Evolutionary conservation across 176 grass and related monocot species (phyloP).

Genomic region (Triticum timopheevii): DNA sequence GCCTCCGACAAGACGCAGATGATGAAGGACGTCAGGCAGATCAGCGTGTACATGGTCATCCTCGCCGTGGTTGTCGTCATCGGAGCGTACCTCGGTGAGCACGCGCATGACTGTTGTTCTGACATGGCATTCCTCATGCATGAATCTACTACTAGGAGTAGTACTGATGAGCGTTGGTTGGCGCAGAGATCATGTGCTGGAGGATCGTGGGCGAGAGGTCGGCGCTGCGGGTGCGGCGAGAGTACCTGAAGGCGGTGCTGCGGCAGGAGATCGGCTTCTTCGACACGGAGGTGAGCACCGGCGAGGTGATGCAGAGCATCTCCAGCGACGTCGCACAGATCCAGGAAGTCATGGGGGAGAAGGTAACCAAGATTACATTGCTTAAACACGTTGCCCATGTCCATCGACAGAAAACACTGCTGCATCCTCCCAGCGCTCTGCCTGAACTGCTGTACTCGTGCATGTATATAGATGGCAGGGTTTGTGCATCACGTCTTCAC

Average conservation of each 20-base stretch:
- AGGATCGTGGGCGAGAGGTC: slow-evolving; percentile 60
- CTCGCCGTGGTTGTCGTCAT: slow-evolving; percentile 53
- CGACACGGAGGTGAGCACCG: slow-evolving; percentile 65
- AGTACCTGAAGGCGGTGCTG: slow-evolving; percentile 58
- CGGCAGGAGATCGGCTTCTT: slow-evolving; percentile 80
- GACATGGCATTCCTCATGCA: background rate
- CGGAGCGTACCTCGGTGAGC: slow-evolving; percentile 56
- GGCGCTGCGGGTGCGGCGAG: slow-evolving; percentile 45
- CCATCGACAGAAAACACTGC: too few species aligned
- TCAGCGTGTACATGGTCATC: slow-evolving; percentile 55
- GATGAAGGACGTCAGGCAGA: slow-evolving; percentile 69
- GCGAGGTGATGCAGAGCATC: slow-evolving; percentile 72
- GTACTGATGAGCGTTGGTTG: background rate
- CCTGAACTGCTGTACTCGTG: background rate
- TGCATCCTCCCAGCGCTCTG: too few species aligned
- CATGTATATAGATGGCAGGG: slow-evolving; percentile 39
- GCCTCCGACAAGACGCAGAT: slow-evolving; percentile 40
- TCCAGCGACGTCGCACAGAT: slow-evolving; percentile 68
- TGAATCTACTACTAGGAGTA: too few species aligned
- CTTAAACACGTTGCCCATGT: background rate
- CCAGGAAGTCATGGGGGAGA: slow-evolving; percentile 71
- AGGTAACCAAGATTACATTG: slow-evolving; percentile 29
- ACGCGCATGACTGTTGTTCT: background rate
- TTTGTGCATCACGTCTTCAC: slow-evolving; percentile 72
- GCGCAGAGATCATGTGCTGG: slow-evolving; percentile 71